Evolutionary conservation across 2,329 filamentous ascomycete species (phyloP).

Genomic region (Fusarium albidum): DNA sequence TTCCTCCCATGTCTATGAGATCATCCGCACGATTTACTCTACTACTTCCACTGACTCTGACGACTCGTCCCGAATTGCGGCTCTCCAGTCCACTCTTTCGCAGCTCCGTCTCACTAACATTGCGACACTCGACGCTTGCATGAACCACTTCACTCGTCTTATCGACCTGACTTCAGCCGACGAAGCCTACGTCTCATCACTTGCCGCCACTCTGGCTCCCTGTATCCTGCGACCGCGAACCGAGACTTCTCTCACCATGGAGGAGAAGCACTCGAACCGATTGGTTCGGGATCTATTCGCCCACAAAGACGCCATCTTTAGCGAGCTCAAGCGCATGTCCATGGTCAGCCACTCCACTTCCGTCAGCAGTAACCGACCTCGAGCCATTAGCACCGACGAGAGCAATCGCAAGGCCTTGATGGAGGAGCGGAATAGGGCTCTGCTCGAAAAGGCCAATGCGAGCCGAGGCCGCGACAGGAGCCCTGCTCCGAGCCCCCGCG

Average conservation of each 20-base stretch:
- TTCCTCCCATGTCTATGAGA: constrained; percentile 98
- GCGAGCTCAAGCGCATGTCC: constrained; percentile 91
- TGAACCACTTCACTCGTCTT: constrained; percentile 96
- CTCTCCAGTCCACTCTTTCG: constrained; percentile 94
- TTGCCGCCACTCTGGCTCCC: constrained; percentile 80
- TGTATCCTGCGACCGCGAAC: constrained; percentile 88
- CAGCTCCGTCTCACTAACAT: constrained; percentile 97
- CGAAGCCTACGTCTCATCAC: constrained; percentile 79
- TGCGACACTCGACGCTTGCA: constrained; percentile 96
- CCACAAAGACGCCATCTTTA: constrained; percentile 95
- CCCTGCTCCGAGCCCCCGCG: constrained; percentile 68
- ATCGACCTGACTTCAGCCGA: constrained; percentile 97
- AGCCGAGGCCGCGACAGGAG: constrained; percentile 77
- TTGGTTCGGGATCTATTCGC: constrained; percentile 91
- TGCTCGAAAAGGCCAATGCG: constrained; percentile 72
- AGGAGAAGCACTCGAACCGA: constrained; percentile 91
- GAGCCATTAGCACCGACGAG: constrained; percentile 94
- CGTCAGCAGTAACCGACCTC: constrained; percentile 67
- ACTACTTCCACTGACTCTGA: constrained; percentile 79
- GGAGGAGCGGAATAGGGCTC: constrained; percentile 88
- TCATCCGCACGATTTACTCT: constrained; percentile 95
- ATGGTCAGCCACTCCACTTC: constrained; percentile 72
- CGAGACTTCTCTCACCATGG: constrained; percentile 91
- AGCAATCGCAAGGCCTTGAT: constrained; percentile 92
- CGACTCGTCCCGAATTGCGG: constrained; percentile 82